A percentile compares a stretch with the other conserved stretches of the same genome.
Conservation (phyloP, 805 yeast species). For the Komagataella kurtzmanii region DNA sequence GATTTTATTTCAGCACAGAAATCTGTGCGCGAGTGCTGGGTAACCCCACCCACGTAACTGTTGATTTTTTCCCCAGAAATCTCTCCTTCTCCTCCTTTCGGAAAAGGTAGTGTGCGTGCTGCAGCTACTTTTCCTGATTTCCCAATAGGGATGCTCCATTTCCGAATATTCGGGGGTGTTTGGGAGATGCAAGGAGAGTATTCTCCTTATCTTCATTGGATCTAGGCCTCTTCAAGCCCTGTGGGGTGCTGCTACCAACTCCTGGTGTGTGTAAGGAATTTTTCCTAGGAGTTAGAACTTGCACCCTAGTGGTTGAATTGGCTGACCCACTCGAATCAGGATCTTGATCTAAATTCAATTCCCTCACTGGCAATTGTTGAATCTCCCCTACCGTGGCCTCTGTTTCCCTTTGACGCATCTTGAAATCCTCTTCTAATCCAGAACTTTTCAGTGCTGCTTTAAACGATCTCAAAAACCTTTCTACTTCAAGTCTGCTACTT, state of each 20-base stretch:
- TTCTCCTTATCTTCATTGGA: neutral
- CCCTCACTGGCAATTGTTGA: neutral
- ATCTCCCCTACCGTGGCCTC: neutral
- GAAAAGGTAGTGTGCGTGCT: neutral
- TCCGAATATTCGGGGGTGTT: neutral
- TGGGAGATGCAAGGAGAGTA: neutral
- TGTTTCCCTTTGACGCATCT: neutral
- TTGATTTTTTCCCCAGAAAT: neutral
- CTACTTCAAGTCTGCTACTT: neutral
- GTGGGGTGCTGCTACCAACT: neutral
- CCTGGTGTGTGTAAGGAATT: neutral
- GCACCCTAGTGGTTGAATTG: neutral
- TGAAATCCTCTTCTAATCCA: neutral
- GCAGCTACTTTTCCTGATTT: neutral
- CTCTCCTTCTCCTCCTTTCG: neutral
- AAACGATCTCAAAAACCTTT: neutral
- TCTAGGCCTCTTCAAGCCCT: neutral
- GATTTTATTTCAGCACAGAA: neutral
- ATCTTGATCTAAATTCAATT: neutral
- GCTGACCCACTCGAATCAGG: neutral
- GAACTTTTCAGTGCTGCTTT: neutral
- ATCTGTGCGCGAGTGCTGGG: neutral
- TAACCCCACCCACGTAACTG: neutral
- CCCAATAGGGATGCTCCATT: neutral
- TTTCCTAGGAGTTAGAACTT: neutral